Base-by-base conservation (phyloP, 2,329 filamentous ascomycete genomes). In the Xylaria hypoxylon region DNA sequence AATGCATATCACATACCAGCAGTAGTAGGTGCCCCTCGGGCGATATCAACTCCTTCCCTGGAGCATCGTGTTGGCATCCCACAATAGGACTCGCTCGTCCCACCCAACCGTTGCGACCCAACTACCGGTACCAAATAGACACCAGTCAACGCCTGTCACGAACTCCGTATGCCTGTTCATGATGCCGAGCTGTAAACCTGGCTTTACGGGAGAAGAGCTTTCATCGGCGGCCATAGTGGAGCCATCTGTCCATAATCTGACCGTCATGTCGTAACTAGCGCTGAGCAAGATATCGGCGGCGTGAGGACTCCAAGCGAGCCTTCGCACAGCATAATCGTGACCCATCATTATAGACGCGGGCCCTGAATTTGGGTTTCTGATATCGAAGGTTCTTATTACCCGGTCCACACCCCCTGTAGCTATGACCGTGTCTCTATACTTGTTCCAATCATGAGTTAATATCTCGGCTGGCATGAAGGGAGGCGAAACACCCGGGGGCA, bases 391-490 rank as follows among this genome's bases (percentile, higher is more conserved):
- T 53, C 96, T 89, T 67, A 99, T 90, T 19, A 91, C 82, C 60
- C 92, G 87, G 79, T 99, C 96, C 3, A 98, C 96, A 61, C 96
- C 95, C 1, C 89, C 96, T 0, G 93, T 93, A 0, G 96, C 96
- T 61, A 99, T 83, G 28, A 97, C 84, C 0, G 89, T 91, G 71
- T 94, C 89, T 44, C 92, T 88, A 81, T 99, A 99, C 80, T 99
- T 99, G 82, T 99, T 99, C 96, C 96, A 99, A 79, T 99, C 96
- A 80, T 98, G 96, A 0, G 94, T 97, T 35, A 99, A 86, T 42
- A 93, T 89, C 82, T 99, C 96, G 10, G 89, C 86, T 0, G 94
- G 93, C n/a, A 88, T 80, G 38, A 80, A 77, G 31, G 80, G 81
- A 56, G 75, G 78, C 59, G 69, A 73, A 72, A 73, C 57, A 1